phyloP scores from a whole-genome alignment of 441 rosid genomes.

The Cnidoscolus chayamansa region DNA sequence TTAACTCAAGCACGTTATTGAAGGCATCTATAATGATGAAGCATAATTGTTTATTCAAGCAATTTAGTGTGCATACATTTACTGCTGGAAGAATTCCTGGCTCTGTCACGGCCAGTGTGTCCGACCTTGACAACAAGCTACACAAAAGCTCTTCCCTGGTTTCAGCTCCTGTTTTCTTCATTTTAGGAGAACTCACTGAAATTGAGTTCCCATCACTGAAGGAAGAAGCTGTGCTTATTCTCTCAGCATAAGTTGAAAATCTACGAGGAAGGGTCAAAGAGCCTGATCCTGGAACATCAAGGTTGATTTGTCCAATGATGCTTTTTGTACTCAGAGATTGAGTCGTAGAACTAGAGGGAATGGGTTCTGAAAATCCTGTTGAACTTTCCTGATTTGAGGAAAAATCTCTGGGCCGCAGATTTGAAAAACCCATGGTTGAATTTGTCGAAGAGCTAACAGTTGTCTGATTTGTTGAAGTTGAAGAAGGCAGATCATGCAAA shows the following conservation, averaged over 20 bases:
- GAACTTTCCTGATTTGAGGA: slow-evolving; percentile 46
- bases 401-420: slow-evolving; percentile 49
- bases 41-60: background rate
- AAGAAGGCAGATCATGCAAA: slow-evolving; percentile 56
- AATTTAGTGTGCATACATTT: slow-evolving; percentile 49
- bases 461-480: slow-evolving; percentile 42
- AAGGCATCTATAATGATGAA: slow-evolving; percentile 17
- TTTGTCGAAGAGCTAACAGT: slow-evolving; percentile 40
- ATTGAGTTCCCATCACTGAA: slow-evolving; percentile 61
- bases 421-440: slow-evolving; percentile 40
- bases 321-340: slow-evolving; percentile 44
- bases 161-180: slow-evolving; percentile 88
- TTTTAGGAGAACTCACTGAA: slow-evolving; percentile 69
- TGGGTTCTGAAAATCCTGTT: slow-evolving; percentile 48
- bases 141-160: slow-evolving; percentile 64
- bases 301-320: slow-evolving; percentile 43
- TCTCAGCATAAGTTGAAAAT: slow-evolving; percentile 73
- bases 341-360: slow-evolving; percentile 46
- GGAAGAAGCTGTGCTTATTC: slow-evolving; percentile 79
- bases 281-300: slow-evolving; percentile 52
- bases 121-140: slow-evolving; percentile 62
- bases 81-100: slow-evolving; percentile 43
- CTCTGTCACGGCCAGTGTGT: slow-evolving; percentile 45
- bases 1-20: background rate
- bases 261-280: slow-evolving; percentile 54